phyloP scores from a whole-genome alignment of 208 protist species.

The Acanthamoeba royreba region DNA sequence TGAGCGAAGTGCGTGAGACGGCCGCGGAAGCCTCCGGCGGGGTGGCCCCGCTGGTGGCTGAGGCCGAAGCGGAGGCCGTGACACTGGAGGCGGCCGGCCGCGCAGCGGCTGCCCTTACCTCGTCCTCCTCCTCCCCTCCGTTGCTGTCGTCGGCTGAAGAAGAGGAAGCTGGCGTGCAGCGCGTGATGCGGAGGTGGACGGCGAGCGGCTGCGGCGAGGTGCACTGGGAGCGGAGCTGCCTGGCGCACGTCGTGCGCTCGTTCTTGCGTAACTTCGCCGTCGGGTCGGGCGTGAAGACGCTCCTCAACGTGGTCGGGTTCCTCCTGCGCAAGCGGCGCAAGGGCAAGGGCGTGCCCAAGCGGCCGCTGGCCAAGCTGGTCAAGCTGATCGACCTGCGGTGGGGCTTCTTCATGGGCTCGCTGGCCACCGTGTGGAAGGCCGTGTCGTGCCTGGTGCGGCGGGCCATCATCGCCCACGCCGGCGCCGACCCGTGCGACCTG shows the following conservation, averaged over 20 bases:
- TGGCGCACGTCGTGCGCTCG: neutral
- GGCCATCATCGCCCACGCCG: neutral
- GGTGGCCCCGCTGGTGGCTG: neutral
- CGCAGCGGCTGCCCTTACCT: neutral
- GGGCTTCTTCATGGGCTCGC: slow-evolving; percentile 31
- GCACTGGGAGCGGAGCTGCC: slow-evolving; percentile 8
- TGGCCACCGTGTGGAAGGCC: neutral
- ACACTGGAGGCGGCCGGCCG: neutral
- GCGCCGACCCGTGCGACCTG: neutral
- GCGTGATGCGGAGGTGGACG: neutral
- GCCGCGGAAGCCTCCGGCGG: neutral
- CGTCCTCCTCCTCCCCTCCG: neutral
- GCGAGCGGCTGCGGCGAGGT: neutral
- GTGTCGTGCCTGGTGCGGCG: neutral
- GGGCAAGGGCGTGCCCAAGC: slow-evolving; percentile 10
- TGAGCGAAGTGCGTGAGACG: neutral
- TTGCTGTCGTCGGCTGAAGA: neutral
- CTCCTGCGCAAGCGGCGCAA: neutral
- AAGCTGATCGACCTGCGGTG: neutral
- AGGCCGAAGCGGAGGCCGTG: neutral
- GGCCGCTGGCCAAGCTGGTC: neutral
- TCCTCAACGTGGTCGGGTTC: slow-evolving; percentile 17
- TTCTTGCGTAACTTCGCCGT: slow-evolving; percentile 5
- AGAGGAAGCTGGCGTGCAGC: neutral
- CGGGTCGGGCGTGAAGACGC: neutral